A percentile compares a stretch with the other conserved stretches of the same genome.
Conservation (phyloP, 257 asterid species). For the Paraleonurus japonicus region DNA sequence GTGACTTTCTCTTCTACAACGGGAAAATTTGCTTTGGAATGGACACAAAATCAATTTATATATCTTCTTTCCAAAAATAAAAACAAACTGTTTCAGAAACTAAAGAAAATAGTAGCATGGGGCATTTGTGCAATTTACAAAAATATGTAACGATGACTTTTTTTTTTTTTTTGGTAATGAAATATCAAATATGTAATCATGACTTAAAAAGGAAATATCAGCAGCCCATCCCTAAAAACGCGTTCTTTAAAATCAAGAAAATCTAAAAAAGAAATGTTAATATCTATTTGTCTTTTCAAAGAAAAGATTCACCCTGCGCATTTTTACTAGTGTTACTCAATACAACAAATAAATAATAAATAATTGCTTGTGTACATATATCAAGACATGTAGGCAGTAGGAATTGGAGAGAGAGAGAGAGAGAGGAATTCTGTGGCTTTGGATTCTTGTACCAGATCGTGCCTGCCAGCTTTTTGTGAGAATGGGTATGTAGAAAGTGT, state of each 20-base stretch:
- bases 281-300: slow-evolving; percentile 1
- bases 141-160: no score
- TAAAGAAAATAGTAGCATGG: slow-evolving; percentile 6
- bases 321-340: slow-evolving; percentile 18
- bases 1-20: slow-evolving; percentile 41
- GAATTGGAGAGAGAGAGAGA: slow-evolving; percentile 11
- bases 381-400: slow-evolving; percentile 15
- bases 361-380: neutral
- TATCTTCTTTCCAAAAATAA: neutral
- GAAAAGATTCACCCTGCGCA: slow-evolving; percentile 25
- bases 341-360: slow-evolving; percentile 16
- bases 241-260: slow-evolving; percentile 2
- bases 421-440: slow-evolving; percentile 69
- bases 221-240: slow-evolving; percentile 18
- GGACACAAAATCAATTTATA: slow-evolving; percentile 1
- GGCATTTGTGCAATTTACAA: slow-evolving; percentile 10
- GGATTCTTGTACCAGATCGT: slow-evolving; percentile 85
- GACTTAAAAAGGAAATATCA: neutral
- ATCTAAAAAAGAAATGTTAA: neutral
- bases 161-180: no score
- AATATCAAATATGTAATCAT: no score
- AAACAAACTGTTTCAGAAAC: no score
- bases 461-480: slow-evolving; percentile 93
- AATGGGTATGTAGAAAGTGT: slow-evolving; percentile 44
- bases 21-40: slow-evolving; percentile 20